Evolutionary conservation across 2,329 filamentous ascomycete species (phyloP).

Genomic region (Fusarium coicis): DNA sequence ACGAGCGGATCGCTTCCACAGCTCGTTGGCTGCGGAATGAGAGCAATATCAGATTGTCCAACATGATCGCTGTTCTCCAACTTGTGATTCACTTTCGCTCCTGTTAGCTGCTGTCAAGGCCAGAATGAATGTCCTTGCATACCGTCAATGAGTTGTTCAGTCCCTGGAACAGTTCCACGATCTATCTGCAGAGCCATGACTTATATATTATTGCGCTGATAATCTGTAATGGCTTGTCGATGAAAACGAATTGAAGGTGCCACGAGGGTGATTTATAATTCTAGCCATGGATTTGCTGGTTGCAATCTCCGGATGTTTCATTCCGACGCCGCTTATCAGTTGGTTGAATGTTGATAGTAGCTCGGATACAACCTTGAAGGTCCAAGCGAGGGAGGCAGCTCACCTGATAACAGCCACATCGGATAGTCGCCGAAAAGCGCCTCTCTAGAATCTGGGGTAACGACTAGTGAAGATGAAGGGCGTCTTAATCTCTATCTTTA

Average conservation of each 20-base stretch:
- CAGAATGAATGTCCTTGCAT: neutral
- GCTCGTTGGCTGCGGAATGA: neutral
- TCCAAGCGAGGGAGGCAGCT: neutral
- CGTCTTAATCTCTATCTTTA: accelerated
- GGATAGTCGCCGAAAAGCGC: neutral
- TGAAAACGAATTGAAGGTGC: neutral
- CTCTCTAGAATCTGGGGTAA: neutral
- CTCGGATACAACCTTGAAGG: neutral
- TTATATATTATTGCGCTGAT: no score
- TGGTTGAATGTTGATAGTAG: accelerated
- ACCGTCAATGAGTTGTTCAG: neutral
- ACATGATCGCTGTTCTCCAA: neutral
- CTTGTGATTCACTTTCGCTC: neutral
- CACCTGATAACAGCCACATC: neutral
- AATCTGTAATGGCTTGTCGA: no score
- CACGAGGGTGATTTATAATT: neutral
- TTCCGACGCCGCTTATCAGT: neutral
- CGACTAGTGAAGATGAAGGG: accelerated
- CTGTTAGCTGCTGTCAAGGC: no score
- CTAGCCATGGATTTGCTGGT: no score
- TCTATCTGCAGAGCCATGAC: neutral
- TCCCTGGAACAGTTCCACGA: neutral
- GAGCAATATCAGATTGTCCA: neutral
- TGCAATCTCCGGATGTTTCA: neutral
- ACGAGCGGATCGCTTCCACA: neutral